Conservation (phyloP, 1,284 basidiomycete genomes). For the Sporisorium iseilematis-ciliati region DNA sequence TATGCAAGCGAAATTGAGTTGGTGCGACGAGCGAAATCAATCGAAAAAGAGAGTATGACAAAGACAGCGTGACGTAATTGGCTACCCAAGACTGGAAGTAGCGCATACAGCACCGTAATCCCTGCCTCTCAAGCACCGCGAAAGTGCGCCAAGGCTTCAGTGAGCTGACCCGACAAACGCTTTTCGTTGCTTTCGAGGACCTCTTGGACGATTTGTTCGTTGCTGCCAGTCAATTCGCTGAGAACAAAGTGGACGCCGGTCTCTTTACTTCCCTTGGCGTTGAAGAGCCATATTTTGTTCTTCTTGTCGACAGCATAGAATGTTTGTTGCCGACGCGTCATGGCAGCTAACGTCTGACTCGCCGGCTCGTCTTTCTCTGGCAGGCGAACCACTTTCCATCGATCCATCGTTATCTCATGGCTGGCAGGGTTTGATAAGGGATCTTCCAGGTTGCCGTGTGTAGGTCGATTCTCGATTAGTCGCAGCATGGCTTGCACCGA, state of each 20-base stretch:
- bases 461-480: conserved; percentile 6
- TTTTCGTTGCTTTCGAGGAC: background rate
- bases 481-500: conserved; percentile 9
- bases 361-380: background rate
- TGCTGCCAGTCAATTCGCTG: background rate
- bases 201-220: background rate
- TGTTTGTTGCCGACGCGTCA: conserved; percentile 5
- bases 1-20: too few relatives aligned
- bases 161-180: too few relatives aligned
- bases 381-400: background rate
- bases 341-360: conserved; percentile 7
- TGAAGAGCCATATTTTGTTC: conserved; percentile 15
- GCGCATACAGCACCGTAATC: too few relatives aligned
- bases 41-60: too few relatives aligned
- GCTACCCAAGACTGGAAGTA: too few relatives aligned
- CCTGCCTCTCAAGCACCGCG: background rate
- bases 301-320: conserved; percentile 9
- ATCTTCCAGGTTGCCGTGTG: background rate
- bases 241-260: conserved; percentile 2
- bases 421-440: background rate
- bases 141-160: background rate
- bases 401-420: background rate
- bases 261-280: background rate
- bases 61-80: too few relatives aligned
- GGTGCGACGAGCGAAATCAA: too few relatives aligned